A percentile compares a stretch with the other conserved stretches of the same genome.
phyloP scores from a whole-genome alignment of 805 yeast species.

The Isabelozyma rhagii region DNA sequence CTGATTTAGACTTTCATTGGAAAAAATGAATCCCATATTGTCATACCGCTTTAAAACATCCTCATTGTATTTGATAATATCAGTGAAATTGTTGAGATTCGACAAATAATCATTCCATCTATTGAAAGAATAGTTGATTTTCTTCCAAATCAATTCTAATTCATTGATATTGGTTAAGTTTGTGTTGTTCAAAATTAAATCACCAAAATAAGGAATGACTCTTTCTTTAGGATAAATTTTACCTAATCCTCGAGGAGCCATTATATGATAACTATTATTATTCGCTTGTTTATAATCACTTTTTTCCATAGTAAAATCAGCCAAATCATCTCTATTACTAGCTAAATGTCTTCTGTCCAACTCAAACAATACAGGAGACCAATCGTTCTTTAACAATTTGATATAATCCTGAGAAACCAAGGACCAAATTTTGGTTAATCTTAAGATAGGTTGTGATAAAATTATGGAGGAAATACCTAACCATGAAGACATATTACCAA shows the following conservation, averaged over 20 bases:
- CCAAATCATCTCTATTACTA: constrained; percentile 9
- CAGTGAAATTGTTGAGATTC: constrained; percentile 43
- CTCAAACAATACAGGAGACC: constrained; percentile 93
- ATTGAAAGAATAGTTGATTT: constrained; percentile 67
- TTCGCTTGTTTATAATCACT: constrained; percentile 18
- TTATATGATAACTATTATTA: constrained; percentile 59
- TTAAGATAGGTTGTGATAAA: constrained; percentile 76
- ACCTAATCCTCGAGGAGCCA: constrained; percentile 88
- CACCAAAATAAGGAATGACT: constrained; percentile 91
- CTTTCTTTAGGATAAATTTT: constrained; percentile 67
- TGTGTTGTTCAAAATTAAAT: constrained; percentile 54
- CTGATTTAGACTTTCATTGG: constrained; percentile 42
- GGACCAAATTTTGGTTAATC: constrained; percentile 75
- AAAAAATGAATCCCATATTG: constrained; percentile 40
- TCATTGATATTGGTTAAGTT: constrained; percentile 40
- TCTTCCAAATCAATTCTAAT: constrained; percentile 62
- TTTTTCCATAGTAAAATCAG: neutral
- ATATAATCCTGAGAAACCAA: constrained; percentile 58
- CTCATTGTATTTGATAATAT: constrained; percentile 36
- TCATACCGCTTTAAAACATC: constrained; percentile 39
- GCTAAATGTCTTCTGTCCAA: constrained; percentile 70
- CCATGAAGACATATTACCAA: constrained; percentile 95
- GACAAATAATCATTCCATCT: constrained; percentile 78
- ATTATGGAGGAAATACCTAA: constrained; percentile 80
- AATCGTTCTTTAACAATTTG: constrained; percentile 66